Percentiles rank a stretch among this genome's conserved stretches.
phyloP scores from a whole-genome alignment of 176 grass and related monocot species.

The Carex parvula region DNA sequence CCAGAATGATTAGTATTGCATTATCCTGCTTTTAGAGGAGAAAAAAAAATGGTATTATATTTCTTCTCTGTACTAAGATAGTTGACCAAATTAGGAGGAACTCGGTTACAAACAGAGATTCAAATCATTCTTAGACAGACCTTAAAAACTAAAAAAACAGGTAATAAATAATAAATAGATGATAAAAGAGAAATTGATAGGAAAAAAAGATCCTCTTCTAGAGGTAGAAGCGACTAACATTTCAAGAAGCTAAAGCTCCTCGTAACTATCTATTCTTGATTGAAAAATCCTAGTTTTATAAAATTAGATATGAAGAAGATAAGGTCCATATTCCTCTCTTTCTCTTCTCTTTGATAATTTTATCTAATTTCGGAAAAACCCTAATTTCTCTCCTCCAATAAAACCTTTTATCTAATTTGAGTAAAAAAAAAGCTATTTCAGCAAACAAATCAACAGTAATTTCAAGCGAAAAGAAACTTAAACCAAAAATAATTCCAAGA shows the following conservation, averaged over 20 bases:
- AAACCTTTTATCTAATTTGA: neutral
- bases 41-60: neutral
- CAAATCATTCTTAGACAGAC: neutral
- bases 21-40: neutral
- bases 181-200: neutral
- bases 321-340: neutral
- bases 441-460: neutral
- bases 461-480: neutral
- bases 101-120: neutral
- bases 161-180: neutral
- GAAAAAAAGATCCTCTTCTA: neutral
- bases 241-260: neutral
- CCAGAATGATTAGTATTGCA: neutral
- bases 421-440: neutral
- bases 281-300: neutral
- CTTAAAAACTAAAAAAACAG: neutral
- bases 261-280: neutral
- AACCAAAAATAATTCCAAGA: neutral
- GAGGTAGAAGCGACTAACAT: neutral
- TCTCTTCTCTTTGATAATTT: neutral
- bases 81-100: neutral
- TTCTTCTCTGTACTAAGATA: neutral
- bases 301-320: neutral
- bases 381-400: neutral
- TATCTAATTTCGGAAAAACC: constrained; percentile 15